A percentile compares a stretch with the other conserved stretches of the same genome.
Evolutionary conservation across 176 grass and related monocot species (phyloP).

Genomic region (Lolium multiflorum): DNA sequence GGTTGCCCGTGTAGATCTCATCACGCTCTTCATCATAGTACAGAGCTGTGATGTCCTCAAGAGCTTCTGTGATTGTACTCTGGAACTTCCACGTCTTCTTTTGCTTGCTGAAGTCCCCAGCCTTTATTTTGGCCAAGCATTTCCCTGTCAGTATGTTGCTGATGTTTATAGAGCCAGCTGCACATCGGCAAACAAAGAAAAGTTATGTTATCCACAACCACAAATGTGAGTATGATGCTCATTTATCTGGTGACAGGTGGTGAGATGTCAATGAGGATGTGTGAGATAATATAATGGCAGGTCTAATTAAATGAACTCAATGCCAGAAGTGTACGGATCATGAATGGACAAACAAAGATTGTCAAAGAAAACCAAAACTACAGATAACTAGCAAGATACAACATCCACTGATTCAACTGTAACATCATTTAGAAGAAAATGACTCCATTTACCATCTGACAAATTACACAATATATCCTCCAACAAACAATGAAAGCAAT

Average conservation of each 20-base stretch:
- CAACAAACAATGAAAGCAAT: background rate
- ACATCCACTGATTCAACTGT: background rate
- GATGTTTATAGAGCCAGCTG: constrained; percentile 91
- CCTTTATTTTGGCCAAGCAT: constrained; percentile 80
- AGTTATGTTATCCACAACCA: background rate
- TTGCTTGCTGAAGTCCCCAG: constrained; percentile 47
- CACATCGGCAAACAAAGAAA: constrained; percentile 1
- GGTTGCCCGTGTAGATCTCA: constrained; percentile 88
- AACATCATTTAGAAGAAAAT: background rate
- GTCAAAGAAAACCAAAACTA: background rate
- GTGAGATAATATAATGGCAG: constrained; percentile 10
- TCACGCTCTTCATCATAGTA: constrained; percentile 91
- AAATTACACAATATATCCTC: background rate
- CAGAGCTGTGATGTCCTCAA: constrained; percentile 88
- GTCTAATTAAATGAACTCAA: constrained; percentile 8
- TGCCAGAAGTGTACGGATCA: background rate
- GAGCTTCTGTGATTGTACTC: constrained; percentile 69
- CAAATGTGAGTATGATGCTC: background rate
- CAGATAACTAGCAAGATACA: constrained; percentile 7
- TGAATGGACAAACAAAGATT: background rate
- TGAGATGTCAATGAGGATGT: background rate
- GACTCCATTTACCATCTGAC: background rate
- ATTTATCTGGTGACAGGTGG: background rate
- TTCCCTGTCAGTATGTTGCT: constrained; percentile 95
- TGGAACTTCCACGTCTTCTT: constrained; percentile 61